These are phyloP conservation scores for Erigeron philadelphicus DNA, from an alignment of 140 eudicot genomes.

Conservation along the genomic window DNA sequence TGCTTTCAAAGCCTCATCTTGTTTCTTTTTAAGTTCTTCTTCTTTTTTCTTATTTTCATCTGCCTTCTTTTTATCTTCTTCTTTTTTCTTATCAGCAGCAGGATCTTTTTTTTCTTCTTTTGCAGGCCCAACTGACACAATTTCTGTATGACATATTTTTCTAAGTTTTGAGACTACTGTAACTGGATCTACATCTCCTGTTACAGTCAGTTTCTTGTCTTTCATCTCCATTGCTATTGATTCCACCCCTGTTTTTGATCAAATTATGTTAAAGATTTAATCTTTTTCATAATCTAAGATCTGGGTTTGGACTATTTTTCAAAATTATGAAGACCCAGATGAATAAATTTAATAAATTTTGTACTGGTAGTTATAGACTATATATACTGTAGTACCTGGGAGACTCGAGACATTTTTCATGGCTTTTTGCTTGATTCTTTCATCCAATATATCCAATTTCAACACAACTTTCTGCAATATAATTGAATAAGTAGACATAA, in stretches of 20 bases:
- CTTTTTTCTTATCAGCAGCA: constrained; percentile 51
- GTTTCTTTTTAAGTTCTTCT: constrained; percentile 33
- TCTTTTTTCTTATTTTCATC: constrained; percentile 49
- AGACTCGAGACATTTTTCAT: constrained; percentile 80
- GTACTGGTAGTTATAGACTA: constrained; percentile 16
- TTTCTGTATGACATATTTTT: constrained; percentile 60
- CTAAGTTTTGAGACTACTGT: constrained; percentile 58
- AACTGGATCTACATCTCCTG: constrained; percentile 80
- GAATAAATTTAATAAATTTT: not conserved
- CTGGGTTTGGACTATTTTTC: constrained; percentile 13
- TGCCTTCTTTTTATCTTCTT: constrained; percentile 44
- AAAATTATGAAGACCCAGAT: constrained; percentile 2
- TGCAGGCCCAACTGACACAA: constrained; percentile 76
- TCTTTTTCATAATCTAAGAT: constrained; percentile 17
- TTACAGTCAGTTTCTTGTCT: constrained; percentile 72
- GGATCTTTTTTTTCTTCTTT: constrained; percentile 67
- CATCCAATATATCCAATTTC: constrained; percentile 69
- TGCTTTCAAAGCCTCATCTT: constrained; percentile 31
- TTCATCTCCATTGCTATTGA: constrained; percentile 69
- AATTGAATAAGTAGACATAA: constrained; percentile 3
- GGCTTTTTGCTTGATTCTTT: constrained; percentile 72
- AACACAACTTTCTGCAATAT: constrained; percentile 68
- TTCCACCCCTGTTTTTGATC: constrained; percentile 50
- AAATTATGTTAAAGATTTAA: constrained; percentile 4
- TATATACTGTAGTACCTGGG: constrained; percentile 35